Base-by-base conservation (phyloP, 2,329 filamentous ascomycete genomes). In the Cladosporium austrohemisphaericum region DNA sequence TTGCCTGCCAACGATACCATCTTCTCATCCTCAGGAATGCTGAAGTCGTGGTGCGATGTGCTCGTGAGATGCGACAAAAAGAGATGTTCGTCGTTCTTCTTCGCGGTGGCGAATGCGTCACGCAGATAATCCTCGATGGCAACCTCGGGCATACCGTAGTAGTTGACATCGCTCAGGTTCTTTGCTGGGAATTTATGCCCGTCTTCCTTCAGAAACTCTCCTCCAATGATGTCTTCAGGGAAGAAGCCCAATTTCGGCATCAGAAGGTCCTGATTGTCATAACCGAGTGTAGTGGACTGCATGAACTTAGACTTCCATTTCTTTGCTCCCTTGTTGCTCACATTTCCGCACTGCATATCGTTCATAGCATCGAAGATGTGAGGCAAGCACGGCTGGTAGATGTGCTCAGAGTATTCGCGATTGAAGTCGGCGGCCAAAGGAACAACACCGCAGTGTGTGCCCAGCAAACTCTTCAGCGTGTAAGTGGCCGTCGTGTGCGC, bases 1-100 rank as follows among this genome's bases (percentile, higher is more conserved):
- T 47, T 28, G 33, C 44, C 44, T 11, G 44, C 44, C 23, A 47
- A 10, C 5, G 20, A 14, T 11, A 47, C 26, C 33, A 38, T 37
- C 23, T 37, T 23, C 25, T 47, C 46, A 28, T 50, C 56, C 2
- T 57, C 49, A 2, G 71, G 71, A 4, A 63, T 61, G 13, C 55
- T 60, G 69, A 71, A 75, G 0, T 71, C 69, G 54, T 76, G 73
- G 53, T 76, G 71, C 1, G 65, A 68, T 11, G 64, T 61, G 49
- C 62, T 66, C 16, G 67, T 69, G 32, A 69, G 55, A 52, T 69
- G 66, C 8, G 63, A 64, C 28, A 69, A 49, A 48, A 66, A 69
- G n/a, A 69, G 57, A 14, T 65, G 60, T 44, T 64, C 55, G 40
- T 64, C 59, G 13, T 60, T 60, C 29, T 54, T 50, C 41, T 64